Evolutionary conservation across 345 rosid species (phyloP).

Genomic region (Acer yangbiense): DNA sequence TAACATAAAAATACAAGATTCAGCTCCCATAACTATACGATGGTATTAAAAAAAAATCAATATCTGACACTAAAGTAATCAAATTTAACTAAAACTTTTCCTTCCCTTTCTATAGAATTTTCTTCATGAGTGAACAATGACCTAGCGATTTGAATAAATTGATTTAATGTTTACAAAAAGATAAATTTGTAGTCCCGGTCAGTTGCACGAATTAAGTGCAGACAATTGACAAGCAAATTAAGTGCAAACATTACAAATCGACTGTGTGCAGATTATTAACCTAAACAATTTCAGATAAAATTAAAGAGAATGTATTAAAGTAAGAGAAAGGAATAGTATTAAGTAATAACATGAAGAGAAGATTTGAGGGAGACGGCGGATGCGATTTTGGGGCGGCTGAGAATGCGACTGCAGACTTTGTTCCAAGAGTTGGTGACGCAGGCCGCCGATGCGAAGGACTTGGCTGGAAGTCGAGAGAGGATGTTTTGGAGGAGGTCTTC

Average conservation of each 20-base stretch:
- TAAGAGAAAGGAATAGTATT: slow-evolving; percentile 5
- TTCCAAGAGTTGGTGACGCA: slow-evolving; percentile 50
- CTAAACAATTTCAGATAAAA: neutral
- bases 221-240: too few relatives aligned
- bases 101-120: too few relatives aligned
- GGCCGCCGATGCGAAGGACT: slow-evolving; percentile 46
- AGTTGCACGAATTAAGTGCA: too few relatives aligned
- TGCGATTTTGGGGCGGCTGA: slow-evolving; percentile 44
- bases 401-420: slow-evolving; percentile 33
- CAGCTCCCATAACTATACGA: neutral
- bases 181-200: too few relatives aligned
- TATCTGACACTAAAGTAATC: too few relatives aligned
- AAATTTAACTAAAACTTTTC: neutral
- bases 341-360: slow-evolving; percentile 31
- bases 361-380: slow-evolving; percentile 45
- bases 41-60: neutral
- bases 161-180: too few relatives aligned
- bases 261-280: too few relatives aligned
- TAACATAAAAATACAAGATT: neutral
- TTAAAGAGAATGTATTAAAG: neutral
- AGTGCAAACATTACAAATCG: too few relatives aligned
- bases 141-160: too few relatives aligned
- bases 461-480: slow-evolving; percentile 38
- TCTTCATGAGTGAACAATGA: too few relatives aligned
- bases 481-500: slow-evolving; percentile 40